Base-by-base conservation (phyloP, 768 basidiomycete genomes). In the Gymnopilus dilepis region DNA sequence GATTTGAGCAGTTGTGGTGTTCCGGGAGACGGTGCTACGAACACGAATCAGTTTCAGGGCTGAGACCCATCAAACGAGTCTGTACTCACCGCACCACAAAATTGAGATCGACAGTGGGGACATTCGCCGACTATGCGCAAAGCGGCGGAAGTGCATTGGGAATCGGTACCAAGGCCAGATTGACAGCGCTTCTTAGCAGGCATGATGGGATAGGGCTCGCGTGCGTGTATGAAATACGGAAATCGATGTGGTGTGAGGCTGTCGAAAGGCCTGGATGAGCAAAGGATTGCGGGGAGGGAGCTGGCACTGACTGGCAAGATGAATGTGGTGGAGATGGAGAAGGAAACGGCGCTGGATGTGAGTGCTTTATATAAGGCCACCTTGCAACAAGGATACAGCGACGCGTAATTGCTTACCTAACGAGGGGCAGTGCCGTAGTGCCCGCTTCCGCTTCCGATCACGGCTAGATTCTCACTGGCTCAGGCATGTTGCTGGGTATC, bases 121-220 rank as follows among this genome's bases (percentile, higher is more conserved):
- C 94, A 96, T 66, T 91, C 85, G 5, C 94, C 94, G 41, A 92
- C 91, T 65, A 95, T 88, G 66, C 92, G 88, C 52, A 95, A 81
- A 2, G 86, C 90, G 6, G 92, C 91, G 62, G 86, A 87, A 69
- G 83, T 90, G 81, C 94, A 95, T 61, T 84, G 86, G 55, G 75
- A 70, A 55, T 79, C 78, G 62, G 79, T 79, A 62, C 77, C 76
- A 45, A 76, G 68, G 67, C 80, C 78, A 75, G 89, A 84, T 74
- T 93, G 90, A 80, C 93, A 95, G 70, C 92, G 91, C 75, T 92
- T 93, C 90, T 93, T 94, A 71, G 85, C 81, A 67, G 91, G 82
- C 93, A 94, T 94, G 50, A 54, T 68, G 60, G 41, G 37, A 54
- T 56, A 59, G 56, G 52, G 40, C 48, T 50, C 47, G 56, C 56